Conservation (phyloP, 176 grass and related monocot genomes). For the Lolium multiflorum region DNA sequence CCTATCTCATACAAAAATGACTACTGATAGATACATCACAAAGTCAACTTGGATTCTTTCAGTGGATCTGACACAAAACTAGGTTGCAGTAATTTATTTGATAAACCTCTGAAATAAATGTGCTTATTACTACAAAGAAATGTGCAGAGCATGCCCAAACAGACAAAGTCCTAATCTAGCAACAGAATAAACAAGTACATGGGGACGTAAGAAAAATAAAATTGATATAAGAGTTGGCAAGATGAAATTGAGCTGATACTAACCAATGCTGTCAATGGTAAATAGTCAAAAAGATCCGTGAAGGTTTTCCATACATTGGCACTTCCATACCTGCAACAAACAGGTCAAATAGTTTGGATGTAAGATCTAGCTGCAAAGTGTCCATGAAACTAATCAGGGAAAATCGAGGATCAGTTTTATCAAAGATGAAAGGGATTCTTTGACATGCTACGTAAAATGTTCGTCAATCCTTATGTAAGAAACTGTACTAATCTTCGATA, state of each 20-base stretch:
- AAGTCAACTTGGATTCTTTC: background rate
- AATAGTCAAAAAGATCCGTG: constrained; percentile 77
- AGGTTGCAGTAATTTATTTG: background rate
- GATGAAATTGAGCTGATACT: constrained; percentile 33
- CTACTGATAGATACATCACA: background rate
- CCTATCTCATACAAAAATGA: background rate
- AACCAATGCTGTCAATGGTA: constrained; percentile 65
- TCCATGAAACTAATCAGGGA: background rate
- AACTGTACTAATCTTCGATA: background rate
- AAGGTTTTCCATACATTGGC: constrained; percentile 79
- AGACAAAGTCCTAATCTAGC: background rate
- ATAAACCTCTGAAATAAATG: background rate
- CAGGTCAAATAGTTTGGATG: constrained; percentile 19
- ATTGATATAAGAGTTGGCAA: background rate
- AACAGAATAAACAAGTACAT: background rate
- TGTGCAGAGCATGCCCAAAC: background rate
- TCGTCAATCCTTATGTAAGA: background rate
- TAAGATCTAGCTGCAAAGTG: constrained; percentile 1
- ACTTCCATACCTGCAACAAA: constrained; percentile 65
- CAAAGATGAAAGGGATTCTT: background rate
- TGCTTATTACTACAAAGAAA: background rate
- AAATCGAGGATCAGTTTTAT: too few species aligned
- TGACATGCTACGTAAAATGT: background rate
- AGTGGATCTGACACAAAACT: background rate
- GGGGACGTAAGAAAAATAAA: background rate